Evolutionary conservation across 2,329 filamentous ascomycete species (phyloP).

Genomic region (Colletotrichum destructivum): DNA sequence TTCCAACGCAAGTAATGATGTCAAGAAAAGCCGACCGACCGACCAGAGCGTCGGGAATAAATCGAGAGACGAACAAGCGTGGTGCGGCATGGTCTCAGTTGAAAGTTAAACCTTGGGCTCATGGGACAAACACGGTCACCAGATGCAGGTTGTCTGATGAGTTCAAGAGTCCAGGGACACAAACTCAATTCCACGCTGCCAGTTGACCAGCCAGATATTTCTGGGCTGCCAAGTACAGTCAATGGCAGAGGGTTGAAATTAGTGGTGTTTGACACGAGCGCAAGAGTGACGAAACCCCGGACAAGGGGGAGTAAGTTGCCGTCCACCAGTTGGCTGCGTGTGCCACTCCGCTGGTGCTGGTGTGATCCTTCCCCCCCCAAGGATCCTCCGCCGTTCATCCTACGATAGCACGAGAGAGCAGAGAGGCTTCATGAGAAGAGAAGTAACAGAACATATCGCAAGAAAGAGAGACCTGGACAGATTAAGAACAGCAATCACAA

Average conservation of each 20-base stretch:
- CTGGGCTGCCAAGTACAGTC: constrained; percentile 17
- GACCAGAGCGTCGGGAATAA: neutral
- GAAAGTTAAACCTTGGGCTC: neutral
- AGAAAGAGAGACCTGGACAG: neutral
- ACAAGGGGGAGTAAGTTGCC: neutral
- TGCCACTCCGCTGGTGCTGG: neutral
- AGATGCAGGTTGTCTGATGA: constrained; percentile 32
- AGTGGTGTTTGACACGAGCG: neutral
- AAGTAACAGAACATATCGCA: neutral
- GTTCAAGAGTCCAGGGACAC: constrained; percentile 3
- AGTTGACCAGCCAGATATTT: neutral
- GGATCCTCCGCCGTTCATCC: neutral
- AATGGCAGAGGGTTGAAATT: neutral
- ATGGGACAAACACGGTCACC: constrained; percentile 36
- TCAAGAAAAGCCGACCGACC: neutral
- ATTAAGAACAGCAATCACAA: neutral
- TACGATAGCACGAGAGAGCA: neutral
- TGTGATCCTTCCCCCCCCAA: neutral
- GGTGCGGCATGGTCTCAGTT: neutral
- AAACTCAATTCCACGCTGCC: constrained; percentile 29
- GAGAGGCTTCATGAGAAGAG: neutral
- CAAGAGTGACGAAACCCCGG: neutral
- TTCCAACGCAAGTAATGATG: neutral
- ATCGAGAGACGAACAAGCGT: neutral
- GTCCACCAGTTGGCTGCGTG: constrained; percentile 10